Base-by-base conservation (phyloP, 2,329 filamentous ascomycete genomes). In the Gremmenia infestans region DNA sequence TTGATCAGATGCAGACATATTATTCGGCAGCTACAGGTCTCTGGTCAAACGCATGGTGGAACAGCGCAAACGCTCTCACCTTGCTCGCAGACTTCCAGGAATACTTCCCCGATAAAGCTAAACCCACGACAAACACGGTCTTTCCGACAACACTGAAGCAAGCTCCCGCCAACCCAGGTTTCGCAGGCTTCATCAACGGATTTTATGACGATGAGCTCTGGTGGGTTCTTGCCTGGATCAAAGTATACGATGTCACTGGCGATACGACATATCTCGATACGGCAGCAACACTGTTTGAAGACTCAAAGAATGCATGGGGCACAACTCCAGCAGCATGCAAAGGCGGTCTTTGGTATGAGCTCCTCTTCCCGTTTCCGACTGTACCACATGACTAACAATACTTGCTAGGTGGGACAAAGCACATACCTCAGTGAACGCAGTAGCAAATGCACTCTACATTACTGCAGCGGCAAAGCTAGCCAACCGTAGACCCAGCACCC, bases 11-110 rank as follows among this genome's bases (percentile, higher is more conserved):
- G 4, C 82, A 87, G 62, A 69, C 66, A 17, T 88, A 81, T 78
- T 89, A 88, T 68, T 78, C 85, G 65, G 59, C 71, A 2, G 64
- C 68, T 1, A 82, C 77, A 0, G 87, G 87, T 2, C 74, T 88
- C 7, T 90, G 84, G 83, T 72, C 81, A 52, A 77, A 78, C 0
- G 75, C 78, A 4, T 91, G 88, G 88, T 91, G 88, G 87, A 87
- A 88, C 64, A 79, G 79, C 50, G 88, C 81, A 43, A 90, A 89
- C 66, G 78, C 79, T 49, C 73, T 90, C 55, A 87, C 85, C 0
- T 79, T 78, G 25, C 70, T 90, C 14, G 80, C 78, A 45, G 82
- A 89, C 53, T 70, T 81, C 23, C 60, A 68, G 51, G 62, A 62
- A 22, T 60, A 57, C 17, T 68, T 61, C 19, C 67, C 66, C 0